Conservation (phyloP, 108 stramenopile species). For the Cyclotella kingstonii region DNA sequence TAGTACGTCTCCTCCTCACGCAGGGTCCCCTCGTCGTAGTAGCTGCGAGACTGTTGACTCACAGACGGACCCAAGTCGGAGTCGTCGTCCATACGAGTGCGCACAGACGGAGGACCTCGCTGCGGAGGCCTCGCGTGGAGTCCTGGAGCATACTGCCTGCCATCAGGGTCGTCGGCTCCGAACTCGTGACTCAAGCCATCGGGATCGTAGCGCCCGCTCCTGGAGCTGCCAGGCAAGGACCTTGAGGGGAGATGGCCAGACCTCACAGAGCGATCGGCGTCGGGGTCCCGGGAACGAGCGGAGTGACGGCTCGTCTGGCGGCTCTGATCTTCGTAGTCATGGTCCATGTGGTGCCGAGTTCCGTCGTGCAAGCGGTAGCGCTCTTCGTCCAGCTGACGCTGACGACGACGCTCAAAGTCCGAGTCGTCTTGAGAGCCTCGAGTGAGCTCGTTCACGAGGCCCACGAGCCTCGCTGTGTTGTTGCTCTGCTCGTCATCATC, state of each 20-base stretch:
- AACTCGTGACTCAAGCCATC: conserved; percentile 26
- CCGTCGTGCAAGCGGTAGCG: background rate
- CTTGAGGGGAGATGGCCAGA: background rate
- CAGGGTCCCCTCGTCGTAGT: conserved; percentile 19
- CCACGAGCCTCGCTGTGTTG: conserved; percentile 13
- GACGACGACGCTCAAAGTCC: background rate
- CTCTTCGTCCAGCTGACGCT: conserved; percentile 10
- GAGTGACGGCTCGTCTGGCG: conserved; percentile 4
- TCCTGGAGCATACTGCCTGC: conserved; percentile 35
- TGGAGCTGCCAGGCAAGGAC: conserved; percentile 1
- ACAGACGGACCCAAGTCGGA: background rate
- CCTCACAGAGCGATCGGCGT: conserved; percentile 7
- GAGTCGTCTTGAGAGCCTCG: background rate
- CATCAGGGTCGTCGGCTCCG: conserved; percentile 43
- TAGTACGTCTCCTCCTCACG: conserved; percentile 27
- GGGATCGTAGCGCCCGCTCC: conserved; percentile 16
- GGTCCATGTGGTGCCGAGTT: conserved; percentile 1
- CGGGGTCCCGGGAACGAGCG: conserved; percentile 8
- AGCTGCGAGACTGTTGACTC: background rate
- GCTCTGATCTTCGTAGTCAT: conserved; percentile 2
- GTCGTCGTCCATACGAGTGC: conserved; percentile 1
- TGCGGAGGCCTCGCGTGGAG: conserved; percentile 2
- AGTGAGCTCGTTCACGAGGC: conserved; percentile 21
- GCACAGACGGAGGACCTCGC: conserved; percentile 1
- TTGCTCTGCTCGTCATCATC: conserved; percentile 16